phyloP scores from a whole-genome alignment of 192 early-diverging fungal species.

The Backusella tuberculispora region DNA sequence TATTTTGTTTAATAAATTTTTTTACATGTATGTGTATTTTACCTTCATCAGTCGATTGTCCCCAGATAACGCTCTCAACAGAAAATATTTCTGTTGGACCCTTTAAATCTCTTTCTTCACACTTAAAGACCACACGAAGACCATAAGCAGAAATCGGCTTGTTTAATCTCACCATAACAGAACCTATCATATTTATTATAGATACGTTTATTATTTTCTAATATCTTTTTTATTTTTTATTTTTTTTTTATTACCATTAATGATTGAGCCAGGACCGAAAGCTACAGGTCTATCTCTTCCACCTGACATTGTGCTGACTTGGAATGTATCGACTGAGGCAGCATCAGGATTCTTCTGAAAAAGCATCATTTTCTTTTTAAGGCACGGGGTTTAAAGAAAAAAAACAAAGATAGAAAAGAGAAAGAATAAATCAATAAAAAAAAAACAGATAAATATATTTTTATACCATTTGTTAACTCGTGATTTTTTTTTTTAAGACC shows the following conservation, averaged over 20 bases:
- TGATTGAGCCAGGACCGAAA: slow-evolving; percentile 35
- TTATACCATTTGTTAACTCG: not conserved
- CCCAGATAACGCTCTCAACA: slow-evolving; percentile 27
- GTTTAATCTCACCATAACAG: slow-evolving; percentile 29
- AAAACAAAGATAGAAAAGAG: not conserved
- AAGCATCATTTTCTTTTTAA: slow-evolving; percentile 14
- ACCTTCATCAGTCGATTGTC: not conserved
- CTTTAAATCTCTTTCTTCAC: slow-evolving; percentile 25
- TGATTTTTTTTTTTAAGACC: not conserved
- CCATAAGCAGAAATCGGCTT: slow-evolving; percentile 23
- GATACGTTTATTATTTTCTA: not conserved
- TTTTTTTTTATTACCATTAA: slow-evolving; percentile 27
- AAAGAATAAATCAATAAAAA: not conserved
- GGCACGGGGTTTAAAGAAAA: slow-evolving; percentile 5
- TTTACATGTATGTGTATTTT: not conserved
- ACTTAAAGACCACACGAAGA: slow-evolving; percentile 32
- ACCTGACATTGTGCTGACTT: slow-evolving; percentile 14
- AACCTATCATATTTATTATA: slow-evolving; percentile 25
- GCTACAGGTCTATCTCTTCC: slow-evolving; percentile 27
- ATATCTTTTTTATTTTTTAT: not conserved
- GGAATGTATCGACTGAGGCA: slow-evolving; percentile 12
- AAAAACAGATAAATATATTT: not conserved
- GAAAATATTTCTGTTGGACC: slow-evolving; percentile 22
- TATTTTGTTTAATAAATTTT: not conserved
- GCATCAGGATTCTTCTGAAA: slow-evolving; percentile 16